phyloP scores from a whole-genome alignment of 176 grass and related monocot genomes.

The Oryza glaberrima region DNA sequence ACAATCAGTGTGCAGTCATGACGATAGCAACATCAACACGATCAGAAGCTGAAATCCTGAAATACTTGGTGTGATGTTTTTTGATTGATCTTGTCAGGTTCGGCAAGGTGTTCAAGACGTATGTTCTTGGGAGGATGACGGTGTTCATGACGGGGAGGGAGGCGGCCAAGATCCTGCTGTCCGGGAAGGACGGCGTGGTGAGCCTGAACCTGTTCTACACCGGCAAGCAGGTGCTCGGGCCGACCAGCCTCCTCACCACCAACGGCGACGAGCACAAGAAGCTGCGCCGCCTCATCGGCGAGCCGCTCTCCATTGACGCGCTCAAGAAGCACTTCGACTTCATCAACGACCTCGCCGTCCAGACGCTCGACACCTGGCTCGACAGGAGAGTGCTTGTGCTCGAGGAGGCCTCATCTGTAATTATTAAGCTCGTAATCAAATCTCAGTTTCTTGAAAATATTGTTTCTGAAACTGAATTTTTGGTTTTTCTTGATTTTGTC shows the following conservation, averaged over 20 bases:
- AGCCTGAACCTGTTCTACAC: conserved; percentile 77
- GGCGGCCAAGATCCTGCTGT: conserved; percentile 68
- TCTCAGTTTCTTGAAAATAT: not conserved
- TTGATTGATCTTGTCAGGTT: conserved; percentile 30
- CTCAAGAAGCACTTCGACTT: conserved; percentile 61
- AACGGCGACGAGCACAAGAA: conserved; percentile 73
- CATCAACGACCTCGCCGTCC: conserved; percentile 55
- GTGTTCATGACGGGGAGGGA: conserved; percentile 76
- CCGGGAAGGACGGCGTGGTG: conserved; percentile 74
- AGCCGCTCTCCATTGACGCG: conserved; percentile 67
- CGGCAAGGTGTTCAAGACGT: conserved; percentile 82
- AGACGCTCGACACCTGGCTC: conserved; percentile 53
- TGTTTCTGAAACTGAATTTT: not conserved
- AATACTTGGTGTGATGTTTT: not conserved
- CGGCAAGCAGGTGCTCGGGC: conserved; percentile 69
- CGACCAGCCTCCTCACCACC: conserved; percentile 68
- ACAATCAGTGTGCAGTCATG: not conserved
- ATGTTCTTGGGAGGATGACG: conserved; percentile 59
- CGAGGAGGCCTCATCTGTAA: conserved; percentile 54
- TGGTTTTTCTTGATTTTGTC: not conserved
- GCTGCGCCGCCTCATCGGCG: conserved; percentile 61
- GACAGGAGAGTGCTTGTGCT: conserved; percentile 58
- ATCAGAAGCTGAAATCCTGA: not conserved
- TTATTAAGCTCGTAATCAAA: conserved; percentile 8
- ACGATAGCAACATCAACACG: not conserved